phyloP scores from a whole-genome alignment of 768 basidiomycete species.

The Boletus pseudo-olivaceus region DNA sequence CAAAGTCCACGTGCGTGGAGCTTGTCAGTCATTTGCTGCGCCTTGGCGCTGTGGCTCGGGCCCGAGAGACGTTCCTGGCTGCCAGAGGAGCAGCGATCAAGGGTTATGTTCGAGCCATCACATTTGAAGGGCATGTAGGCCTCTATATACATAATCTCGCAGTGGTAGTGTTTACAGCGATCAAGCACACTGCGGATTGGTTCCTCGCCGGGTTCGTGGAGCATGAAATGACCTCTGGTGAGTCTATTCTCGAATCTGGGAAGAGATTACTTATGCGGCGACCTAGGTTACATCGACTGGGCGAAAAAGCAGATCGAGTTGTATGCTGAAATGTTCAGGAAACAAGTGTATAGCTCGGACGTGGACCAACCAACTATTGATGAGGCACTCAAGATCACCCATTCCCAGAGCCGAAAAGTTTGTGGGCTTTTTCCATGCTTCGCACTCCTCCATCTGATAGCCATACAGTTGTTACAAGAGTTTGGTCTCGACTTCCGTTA shows the following conservation, averaged over 20 bases:
- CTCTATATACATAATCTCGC: conserved; percentile 86
- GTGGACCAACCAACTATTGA: conserved; percentile 66
- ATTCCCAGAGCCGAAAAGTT: conserved; percentile 82
- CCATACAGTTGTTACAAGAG: conserved; percentile 74
- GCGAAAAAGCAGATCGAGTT: conserved; percentile 79
- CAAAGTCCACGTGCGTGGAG: conserved; percentile 69
- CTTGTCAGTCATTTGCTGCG: conserved; percentile 72
- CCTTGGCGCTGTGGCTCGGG: conserved; percentile 72
- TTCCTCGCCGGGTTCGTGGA: conserved; percentile 94
- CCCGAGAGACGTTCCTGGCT: conserved; percentile 77
- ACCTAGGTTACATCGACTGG: conserved; percentile 90
- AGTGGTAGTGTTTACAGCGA: conserved; percentile 86
- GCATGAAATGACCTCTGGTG: conserved; percentile 90
- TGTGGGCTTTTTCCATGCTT: conserved; percentile 4
- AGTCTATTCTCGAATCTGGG: conserved; percentile 26
- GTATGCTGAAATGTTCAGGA: conserved; percentile 82
- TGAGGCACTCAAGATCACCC: conserved; percentile 75
- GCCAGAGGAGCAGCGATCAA: conserved; percentile 75
- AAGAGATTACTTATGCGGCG: background rate
- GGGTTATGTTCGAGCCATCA: conserved; percentile 78
- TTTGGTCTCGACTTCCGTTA: conserved; percentile 93
- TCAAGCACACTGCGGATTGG: conserved; percentile 99
- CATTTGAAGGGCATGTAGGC: conserved; percentile 84
- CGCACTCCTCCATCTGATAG: background rate
- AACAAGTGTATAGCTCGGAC: conserved; percentile 87